A percentile compares a stretch with the other conserved stretches of the same genome.
These are phyloP conservation scores for Claviceps citrina DNA, from an alignment of 2,329 filamentous ascomycete genomes.

Conservation along the genomic window DNA sequence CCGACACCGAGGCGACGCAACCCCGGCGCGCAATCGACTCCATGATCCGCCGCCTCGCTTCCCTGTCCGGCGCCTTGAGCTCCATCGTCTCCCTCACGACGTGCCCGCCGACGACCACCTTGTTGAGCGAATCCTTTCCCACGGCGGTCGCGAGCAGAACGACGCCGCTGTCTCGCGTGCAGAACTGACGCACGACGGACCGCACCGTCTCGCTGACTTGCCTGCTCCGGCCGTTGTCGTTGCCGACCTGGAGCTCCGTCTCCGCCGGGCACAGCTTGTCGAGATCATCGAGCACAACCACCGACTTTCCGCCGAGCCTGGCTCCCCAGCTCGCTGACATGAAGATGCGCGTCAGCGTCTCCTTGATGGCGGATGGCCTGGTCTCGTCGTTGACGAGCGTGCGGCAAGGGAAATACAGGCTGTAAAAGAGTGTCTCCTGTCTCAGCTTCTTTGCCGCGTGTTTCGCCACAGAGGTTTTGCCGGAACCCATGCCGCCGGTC, in stretches of 20 bases:
- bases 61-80: slow-evolving; percentile 84
- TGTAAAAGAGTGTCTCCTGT: slow-evolving; percentile 60
- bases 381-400: slow-evolving; percentile 85
- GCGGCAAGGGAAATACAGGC: slow-evolving; percentile 72
- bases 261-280: slow-evolving; percentile 87
- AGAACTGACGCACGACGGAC: slow-evolving; percentile 71
- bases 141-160: slow-evolving; percentile 83
- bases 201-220: slow-evolving; percentile 84
- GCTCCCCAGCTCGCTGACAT: slow-evolving; percentile 85
- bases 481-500: slow-evolving; percentile 76
- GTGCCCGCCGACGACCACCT: slow-evolving; percentile 77
- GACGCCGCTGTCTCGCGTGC: slow-evolving; percentile 61
- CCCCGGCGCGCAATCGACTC: slow-evolving; percentile 57
- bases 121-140: slow-evolving; percentile 83
- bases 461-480: slow-evolving; percentile 71
- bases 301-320: slow-evolving; percentile 62
- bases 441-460: slow-evolving; percentile 60
- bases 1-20: slow-evolving; percentile 22
- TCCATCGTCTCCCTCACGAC: slow-evolving; percentile 82
- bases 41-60: slow-evolving; percentile 67
- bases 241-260: slow-evolving; percentile 84
- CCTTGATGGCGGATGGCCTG: slow-evolving; percentile 77
- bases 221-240: slow-evolving; percentile 81
- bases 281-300: slow-evolving; percentile 84
- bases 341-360: slow-evolving; percentile 70